Evolutionary conservation across 768 basidiomycete genomes (phyloP).

Genomic region (Kwoniella bestiolae): DNA sequence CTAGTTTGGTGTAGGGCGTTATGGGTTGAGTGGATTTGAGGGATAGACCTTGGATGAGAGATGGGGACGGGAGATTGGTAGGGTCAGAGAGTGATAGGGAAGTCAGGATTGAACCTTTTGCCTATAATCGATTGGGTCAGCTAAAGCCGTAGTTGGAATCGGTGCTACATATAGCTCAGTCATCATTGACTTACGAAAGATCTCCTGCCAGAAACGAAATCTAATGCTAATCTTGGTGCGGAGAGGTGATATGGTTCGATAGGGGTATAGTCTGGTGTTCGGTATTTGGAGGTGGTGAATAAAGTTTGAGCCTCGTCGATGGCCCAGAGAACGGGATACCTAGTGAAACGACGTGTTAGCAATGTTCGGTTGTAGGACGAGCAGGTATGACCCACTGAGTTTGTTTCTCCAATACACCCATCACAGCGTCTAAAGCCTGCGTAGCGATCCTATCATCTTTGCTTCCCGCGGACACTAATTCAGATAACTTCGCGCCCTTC

Average conservation of each 20-base stretch:
- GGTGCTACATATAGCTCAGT: background rate
- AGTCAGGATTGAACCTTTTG: constrained; percentile 72
- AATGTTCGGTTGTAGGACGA: too few relatives aligned
- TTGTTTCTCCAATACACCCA: constrained; percentile 70
- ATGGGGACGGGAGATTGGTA: constrained; percentile 65
- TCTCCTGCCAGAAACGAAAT: constrained; percentile 73
- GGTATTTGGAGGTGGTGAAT: constrained; percentile 69
- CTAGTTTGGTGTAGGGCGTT: constrained; percentile 67
- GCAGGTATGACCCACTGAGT: constrained; percentile 62
- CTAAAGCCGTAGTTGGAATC: background rate
- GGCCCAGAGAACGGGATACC: constrained; percentile 78
- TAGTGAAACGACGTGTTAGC: constrained; percentile 55
- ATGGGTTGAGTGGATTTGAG: constrained; percentile 60
- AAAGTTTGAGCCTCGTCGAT: constrained; percentile 87
- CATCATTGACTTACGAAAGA: constrained; percentile 64
- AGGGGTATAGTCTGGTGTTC: constrained; percentile 70
- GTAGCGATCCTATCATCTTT: constrained; percentile 65
- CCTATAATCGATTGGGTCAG: constrained; percentile 59
- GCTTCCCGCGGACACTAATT: constrained; percentile 67
- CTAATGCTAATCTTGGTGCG: constrained; percentile 74
- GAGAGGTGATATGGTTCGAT: constrained; percentile 80
- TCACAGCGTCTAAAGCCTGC: constrained; percentile 64
- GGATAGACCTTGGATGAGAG: constrained; percentile 69
- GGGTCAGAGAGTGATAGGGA: constrained; percentile 70
- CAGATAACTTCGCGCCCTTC: constrained; percentile 57